Percentiles rank a stretch among this genome's conserved stretches.
phyloP scores from a whole-genome alignment of 371 early-diverging fungal genomes.

The Enteropsectra breve region DNA sequence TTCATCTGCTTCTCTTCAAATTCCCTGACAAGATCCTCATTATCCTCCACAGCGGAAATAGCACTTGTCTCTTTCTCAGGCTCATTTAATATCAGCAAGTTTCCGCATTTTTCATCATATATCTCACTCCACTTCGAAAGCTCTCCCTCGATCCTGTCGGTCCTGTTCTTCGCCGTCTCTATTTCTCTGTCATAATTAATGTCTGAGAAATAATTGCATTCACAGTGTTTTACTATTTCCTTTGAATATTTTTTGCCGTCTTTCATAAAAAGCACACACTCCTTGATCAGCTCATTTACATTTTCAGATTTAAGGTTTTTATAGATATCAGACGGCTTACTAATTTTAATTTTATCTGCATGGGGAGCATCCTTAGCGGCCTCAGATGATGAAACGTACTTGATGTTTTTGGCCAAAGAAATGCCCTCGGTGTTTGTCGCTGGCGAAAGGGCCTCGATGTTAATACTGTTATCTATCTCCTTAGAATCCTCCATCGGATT shows the following conservation, averaged over 20 bases:
- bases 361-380: neutral
- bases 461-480: neutral
- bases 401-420: neutral
- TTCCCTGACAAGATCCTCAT: conserved; percentile 7
- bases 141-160: neutral
- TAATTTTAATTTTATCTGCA: neutral
- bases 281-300: conserved; percentile 3
- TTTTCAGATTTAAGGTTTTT: neutral
- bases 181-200: conserved; percentile 29
- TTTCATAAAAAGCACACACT: conserved; percentile 7
- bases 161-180: conserved; percentile 10
- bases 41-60: neutral
- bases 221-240: neutral
- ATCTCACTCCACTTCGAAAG: conserved; percentile 22
- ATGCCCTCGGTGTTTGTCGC: neutral
- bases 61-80: neutral
- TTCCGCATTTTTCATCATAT: neutral
- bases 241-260: conserved; percentile 8
- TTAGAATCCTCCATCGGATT: too few species aligned
- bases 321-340: conserved; percentile 11
- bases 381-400: neutral
- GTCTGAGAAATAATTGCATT: conserved; percentile 15
- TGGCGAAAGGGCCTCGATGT: neutral
- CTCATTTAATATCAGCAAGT: neutral
- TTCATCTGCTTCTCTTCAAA: conserved; percentile 19